These are phyloP conservation scores for Kwoniella sp. DNA, from an alignment of 768 basidiomycete genomes.

Conservation along the genomic window DNA sequence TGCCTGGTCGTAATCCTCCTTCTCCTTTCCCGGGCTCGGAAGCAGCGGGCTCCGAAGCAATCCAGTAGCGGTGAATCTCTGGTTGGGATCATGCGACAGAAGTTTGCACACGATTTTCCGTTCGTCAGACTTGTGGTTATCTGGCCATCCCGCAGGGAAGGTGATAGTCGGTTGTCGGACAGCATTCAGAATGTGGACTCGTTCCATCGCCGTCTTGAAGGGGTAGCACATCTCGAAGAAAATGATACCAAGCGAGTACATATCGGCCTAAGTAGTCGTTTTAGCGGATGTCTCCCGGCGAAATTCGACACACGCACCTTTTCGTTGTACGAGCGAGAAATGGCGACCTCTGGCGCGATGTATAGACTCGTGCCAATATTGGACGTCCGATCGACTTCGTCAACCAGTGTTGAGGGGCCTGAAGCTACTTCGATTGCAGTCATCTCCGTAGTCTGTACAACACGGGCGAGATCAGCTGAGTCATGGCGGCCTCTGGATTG, in stretches of 20 bases:
- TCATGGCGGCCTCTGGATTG: constrained; percentile 5
- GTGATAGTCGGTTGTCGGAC: constrained; percentile 71
- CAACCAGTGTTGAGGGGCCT: constrained; percentile 10
- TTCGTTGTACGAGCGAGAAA: constrained; percentile 63
- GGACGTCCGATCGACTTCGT: constrained; percentile 51
- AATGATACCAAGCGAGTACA: constrained; percentile 92
- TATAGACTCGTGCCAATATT: constrained; percentile 84
- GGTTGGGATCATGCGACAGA: constrained; percentile 76
- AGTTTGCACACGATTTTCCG: constrained; percentile 77
- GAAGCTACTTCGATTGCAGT: constrained; percentile 30
- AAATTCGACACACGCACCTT: constrained; percentile 59
- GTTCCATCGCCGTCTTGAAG: constrained; percentile 77
- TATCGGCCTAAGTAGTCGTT: constrained; percentile 65
- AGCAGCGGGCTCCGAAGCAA: constrained; percentile 76
- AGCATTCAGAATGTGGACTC: constrained; percentile 78
- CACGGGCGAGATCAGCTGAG: constrained; percentile 15
- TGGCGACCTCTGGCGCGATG: constrained; percentile 81
- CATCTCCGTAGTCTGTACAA: constrained; percentile 33
- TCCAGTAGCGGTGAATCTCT: constrained; percentile 79
- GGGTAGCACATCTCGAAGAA: constrained; percentile 95
- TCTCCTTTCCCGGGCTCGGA: constrained; percentile 77
- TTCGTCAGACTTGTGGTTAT: constrained; percentile 63
- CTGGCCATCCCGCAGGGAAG: constrained; percentile 74
- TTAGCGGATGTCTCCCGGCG: background rate
- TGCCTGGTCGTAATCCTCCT: constrained; percentile 79